Base-by-base conservation (phyloP, 2,329 filamentous ascomycete species). In the Grosmannia penicillata region DNA sequence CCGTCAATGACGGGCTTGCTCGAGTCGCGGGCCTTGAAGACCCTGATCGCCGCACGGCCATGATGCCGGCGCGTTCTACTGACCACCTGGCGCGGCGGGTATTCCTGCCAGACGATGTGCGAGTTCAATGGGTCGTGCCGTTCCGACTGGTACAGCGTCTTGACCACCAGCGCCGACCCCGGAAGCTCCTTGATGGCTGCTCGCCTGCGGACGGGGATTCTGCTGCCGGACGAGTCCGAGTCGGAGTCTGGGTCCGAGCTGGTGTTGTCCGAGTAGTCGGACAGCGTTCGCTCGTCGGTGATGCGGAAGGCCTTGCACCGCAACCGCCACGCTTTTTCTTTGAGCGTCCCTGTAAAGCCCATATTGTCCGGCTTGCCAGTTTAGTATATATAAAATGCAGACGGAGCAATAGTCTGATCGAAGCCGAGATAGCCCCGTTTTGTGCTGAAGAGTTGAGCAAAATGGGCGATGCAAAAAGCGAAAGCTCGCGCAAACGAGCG, bases 21-120 rank as follows among this genome's bases (percentile, higher is more conserved):
- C 21, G 42, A 42, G 46, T 67, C 61, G 46, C 62, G 64, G 53
- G 61, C 46, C 53, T 64, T 66, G 59, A 55, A 66, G 17, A 65
- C 51, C 43, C 57, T 61, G 52, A 68, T 61, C 41, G 63, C 61
- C 13, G 59, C 55, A 4, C 56, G 53, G 34, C 60, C 56, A 31
- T 64, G 53, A 7, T 49, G 54, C 29, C 52, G 52, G 33, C 52
- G 48, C 4, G 49, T 53, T 19, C 52, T 51, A 40, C 61, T 62
- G 49, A 56, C 61, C 38, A 61, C 48, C 49, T 62, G 57, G 42
- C 55, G 57, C 26, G 61, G 62, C 4, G 62, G 61, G 37, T 57
- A 58, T 40, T 59, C 54, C 24, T 58, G 55, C 60, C 60, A 64
- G 37, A 59, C 51, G 39, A 49, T 59, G 29, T 43, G 24, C 36